Conservation (phyloP, 2,329 filamentous ascomycete species). For the Diaporthe vaccinii region DNA sequence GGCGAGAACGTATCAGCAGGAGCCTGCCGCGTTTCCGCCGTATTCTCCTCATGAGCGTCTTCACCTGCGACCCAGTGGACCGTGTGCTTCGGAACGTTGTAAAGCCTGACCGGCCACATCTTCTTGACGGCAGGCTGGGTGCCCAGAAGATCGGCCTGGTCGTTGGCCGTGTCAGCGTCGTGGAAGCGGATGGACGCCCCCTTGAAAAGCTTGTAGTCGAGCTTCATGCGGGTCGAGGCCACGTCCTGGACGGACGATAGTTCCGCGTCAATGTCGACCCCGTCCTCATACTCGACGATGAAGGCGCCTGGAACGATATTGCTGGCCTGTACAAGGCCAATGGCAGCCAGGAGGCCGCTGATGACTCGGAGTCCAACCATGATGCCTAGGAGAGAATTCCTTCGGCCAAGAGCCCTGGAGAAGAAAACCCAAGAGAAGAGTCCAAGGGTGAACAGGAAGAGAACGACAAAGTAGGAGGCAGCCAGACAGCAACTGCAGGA, state of each 20-base stretch:
- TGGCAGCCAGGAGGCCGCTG: slow-evolving; percentile 27
- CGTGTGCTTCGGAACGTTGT: slow-evolving; percentile 59
- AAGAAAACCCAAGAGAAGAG: neutral
- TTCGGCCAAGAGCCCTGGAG: neutral
- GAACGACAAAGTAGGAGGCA: neutral
- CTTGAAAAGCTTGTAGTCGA: slow-evolving; percentile 66
- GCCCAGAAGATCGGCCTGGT: slow-evolving; percentile 57
- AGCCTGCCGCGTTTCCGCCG: slow-evolving; percentile 50
- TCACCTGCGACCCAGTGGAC: slow-evolving; percentile 58
- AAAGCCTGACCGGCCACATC: slow-evolving; percentile 63
- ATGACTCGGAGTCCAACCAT: slow-evolving; percentile 12
- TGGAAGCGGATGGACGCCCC: slow-evolving; percentile 67
- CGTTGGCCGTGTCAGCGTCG: slow-evolving; percentile 59
- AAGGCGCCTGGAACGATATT: slow-evolving; percentile 61
- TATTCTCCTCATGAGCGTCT: slow-evolving; percentile 41
- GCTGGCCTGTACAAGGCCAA: slow-evolving; percentile 37
- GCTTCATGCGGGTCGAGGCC: slow-evolving; percentile 60
- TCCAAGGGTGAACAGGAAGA: neutral
- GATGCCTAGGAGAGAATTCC: neutral
- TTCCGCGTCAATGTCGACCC: slow-evolving; percentile 58
- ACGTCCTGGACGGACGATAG: slow-evolving; percentile 54
- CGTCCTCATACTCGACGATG: slow-evolving; percentile 67
- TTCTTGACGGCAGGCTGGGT: slow-evolving; percentile 60
- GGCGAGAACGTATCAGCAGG: slow-evolving; percentile 59
- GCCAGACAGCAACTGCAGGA: slow-evolving; percentile 5